Evolutionary conservation across 2,329 filamentous ascomycete species (phyloP).

Genomic region (Canariomyces notabilis): DNA sequence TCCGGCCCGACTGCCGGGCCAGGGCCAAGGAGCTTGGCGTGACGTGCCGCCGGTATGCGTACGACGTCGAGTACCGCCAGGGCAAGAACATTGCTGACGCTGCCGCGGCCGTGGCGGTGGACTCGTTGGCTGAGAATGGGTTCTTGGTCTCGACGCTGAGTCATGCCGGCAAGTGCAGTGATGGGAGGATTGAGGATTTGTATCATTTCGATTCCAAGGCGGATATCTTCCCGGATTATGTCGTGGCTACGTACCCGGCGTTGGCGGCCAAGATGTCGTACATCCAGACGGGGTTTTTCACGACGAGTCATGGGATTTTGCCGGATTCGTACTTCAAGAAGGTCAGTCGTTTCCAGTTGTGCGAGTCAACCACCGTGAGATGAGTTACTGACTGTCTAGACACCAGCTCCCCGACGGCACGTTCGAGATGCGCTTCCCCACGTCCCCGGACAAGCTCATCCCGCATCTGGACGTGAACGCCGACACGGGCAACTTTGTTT

Average conservation of each 20-base stretch:
- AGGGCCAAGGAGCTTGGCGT: slow-evolving; percentile 36
- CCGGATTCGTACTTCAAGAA: slow-evolving; percentile 43
- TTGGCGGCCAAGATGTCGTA: slow-evolving; percentile 47
- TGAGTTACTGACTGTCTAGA: neutral
- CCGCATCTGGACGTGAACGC: slow-evolving; percentile 44
- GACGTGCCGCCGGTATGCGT: slow-evolving; percentile 40
- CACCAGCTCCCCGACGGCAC: slow-evolving; percentile 38
- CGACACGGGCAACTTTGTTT: slow-evolving; percentile 44
- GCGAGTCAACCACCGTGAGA: no score
- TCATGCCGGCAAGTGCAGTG: slow-evolving; percentile 42
- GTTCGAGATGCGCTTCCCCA: slow-evolving; percentile 45
- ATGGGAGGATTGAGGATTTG: slow-evolving; percentile 41
- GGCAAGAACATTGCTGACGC: slow-evolving; percentile 53
- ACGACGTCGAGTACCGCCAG: slow-evolving; percentile 45
- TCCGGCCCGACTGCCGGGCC: slow-evolving; percentile 38
- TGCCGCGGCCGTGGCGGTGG: slow-evolving; percentile 38
- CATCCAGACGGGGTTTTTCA: slow-evolving; percentile 47
- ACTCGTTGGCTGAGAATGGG: slow-evolving; percentile 41
- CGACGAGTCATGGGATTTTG: slow-evolving; percentile 42
- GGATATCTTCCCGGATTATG: slow-evolving; percentile 44
- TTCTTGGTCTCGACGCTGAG: slow-evolving; percentile 50
- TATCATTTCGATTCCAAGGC: slow-evolving; percentile 53
- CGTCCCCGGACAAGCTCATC: slow-evolving; percentile 32
- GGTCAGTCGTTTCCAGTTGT: slow-evolving; percentile 30
- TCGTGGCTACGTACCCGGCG: slow-evolving; percentile 37